Conservation (phyloP, 2,329 filamentous ascomycete genomes). For the Phoma sp. region DNA sequence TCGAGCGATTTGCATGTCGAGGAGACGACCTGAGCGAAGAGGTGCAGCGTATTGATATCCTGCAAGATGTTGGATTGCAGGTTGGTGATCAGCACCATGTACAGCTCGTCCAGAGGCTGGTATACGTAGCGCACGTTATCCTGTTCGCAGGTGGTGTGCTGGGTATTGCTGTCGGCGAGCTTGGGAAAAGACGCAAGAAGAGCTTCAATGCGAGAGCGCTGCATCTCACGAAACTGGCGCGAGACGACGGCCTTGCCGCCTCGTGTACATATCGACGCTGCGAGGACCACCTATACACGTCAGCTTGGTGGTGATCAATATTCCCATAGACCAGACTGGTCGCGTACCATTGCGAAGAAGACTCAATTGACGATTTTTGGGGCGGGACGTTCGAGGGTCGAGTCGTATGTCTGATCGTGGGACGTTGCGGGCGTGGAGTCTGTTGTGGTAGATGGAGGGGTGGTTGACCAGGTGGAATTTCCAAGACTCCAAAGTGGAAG, state of each 20-base stretch:
- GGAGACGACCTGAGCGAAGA: slow-evolving; percentile 96
- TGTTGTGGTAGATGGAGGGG: slow-evolving; percentile 14
- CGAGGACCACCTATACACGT: slow-evolving; percentile 82
- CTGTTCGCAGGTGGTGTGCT: slow-evolving; percentile 98
- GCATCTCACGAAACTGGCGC: slow-evolving; percentile 96
- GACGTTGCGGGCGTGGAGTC: not conserved
- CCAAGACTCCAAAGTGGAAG: not conserved
- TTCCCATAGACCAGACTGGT: not conserved
- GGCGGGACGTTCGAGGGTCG: not conserved
- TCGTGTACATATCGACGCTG: slow-evolving; percentile 97
- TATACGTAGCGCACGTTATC: slow-evolving; percentile 99
- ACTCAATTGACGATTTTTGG: slow-evolving; percentile 12
- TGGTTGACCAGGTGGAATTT: slow-evolving; percentile 2
- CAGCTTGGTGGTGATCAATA: slow-evolving; percentile 24
- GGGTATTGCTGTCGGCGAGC: slow-evolving; percentile 91
- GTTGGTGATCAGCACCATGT: slow-evolving; percentile 99
- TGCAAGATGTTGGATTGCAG: slow-evolving; percentile 99
- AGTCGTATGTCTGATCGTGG: not conserved
- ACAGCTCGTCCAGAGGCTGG: slow-evolving; percentile 97
- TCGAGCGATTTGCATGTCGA: slow-evolving; percentile 96
- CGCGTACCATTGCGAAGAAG: slow-evolving; percentile 38
- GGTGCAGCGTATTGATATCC: slow-evolving; percentile 96
- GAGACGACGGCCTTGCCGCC: slow-evolving; percentile 98
- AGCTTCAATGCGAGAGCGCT: slow-evolving; percentile 93
- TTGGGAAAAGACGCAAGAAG: slow-evolving; percentile 97